phyloP scores from a whole-genome alignment of 768 basidiomycete species.

The Boletus fagicola region DNA sequence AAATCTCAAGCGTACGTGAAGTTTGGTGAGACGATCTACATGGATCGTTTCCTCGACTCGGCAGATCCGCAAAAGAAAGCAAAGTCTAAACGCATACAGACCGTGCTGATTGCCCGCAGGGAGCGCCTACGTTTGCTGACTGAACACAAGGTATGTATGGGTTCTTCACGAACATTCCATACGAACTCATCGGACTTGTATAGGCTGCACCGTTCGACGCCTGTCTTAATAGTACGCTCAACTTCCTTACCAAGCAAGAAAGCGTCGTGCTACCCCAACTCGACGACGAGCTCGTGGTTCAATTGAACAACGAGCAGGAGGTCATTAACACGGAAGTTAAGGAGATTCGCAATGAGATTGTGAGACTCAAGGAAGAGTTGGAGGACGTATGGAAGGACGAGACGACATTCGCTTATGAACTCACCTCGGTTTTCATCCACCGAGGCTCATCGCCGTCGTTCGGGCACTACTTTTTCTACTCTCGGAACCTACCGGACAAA shows the following conservation, averaged over 20 bases:
- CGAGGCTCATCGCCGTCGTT: slow-evolving; percentile 83
- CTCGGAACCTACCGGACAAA: slow-evolving; percentile 75
- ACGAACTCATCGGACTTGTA: neutral
- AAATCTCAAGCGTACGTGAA: slow-evolving; percentile 96
- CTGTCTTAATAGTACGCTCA: slow-evolving; percentile 53
- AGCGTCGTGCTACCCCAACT: slow-evolving; percentile 45
- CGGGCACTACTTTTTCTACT: slow-evolving; percentile 97
- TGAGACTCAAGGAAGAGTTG: slow-evolving; percentile 61
- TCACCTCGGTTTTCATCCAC: slow-evolving; percentile 94
- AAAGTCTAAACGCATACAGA: slow-evolving; percentile 67
- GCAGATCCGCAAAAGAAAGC: slow-evolving; percentile 70
- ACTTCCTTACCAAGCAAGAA: slow-evolving; percentile 56
- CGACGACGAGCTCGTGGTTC: slow-evolving; percentile 55
- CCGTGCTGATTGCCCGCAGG: slow-evolving; percentile 59
- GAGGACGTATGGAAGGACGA: slow-evolving; percentile 75
- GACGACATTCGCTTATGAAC: slow-evolving; percentile 71
- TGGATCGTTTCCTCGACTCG: slow-evolving; percentile 89
- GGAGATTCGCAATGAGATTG: slow-evolving; percentile 46
- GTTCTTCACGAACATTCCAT: neutral
- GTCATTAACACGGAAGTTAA: slow-evolving; percentile 57
- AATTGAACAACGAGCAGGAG: slow-evolving; percentile 53
- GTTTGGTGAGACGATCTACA: slow-evolving; percentile 80
- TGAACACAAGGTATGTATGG: slow-evolving; percentile 62
- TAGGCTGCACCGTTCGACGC: slow-evolving; percentile 63
- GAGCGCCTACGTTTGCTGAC: slow-evolving; percentile 67